phyloP scores from a whole-genome alignment of 228 moss, liverwort and hornwort genomes.

The Sphagnum magellanicum region DNA sequence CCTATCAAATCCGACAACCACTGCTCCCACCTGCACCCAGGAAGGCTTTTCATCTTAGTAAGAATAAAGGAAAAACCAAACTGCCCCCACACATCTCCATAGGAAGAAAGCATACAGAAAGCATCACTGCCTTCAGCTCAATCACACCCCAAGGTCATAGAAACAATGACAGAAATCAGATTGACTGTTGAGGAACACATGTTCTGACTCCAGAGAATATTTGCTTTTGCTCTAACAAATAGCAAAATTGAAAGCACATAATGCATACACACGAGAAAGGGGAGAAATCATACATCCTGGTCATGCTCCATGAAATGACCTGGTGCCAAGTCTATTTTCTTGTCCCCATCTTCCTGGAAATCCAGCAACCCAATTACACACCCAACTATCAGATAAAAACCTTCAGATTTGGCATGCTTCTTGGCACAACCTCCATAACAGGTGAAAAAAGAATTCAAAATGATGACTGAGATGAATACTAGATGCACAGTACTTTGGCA shows the following conservation, averaged over 20 bases:
- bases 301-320: constrained; percentile 72
- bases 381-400: no score
- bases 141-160: neutral
- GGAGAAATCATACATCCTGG: constrained; percentile 50
- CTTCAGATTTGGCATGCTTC: neutral
- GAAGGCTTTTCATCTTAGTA: no score
- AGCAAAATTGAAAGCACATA: neutral
- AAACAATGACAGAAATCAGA: neutral
- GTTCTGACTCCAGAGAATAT: neutral
- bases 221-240: neutral
- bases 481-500: neutral
- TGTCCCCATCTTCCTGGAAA: constrained; percentile 78
- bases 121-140: no score
- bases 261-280: neutral
- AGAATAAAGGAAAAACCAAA: no score
- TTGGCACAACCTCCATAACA: neutral
- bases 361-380: neutral
- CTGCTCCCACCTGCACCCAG: constrained; percentile 72
- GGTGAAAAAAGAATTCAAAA: neutral
- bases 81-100: no score
- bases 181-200: neutral
- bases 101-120: no score
- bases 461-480: neutral
- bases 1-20: constrained; percentile 88
- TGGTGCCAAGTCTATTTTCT: constrained; percentile 47